These are phyloP conservation scores for Pyracantha coccinea DNA, from an alignment of 331 rosid species.

Conservation along the genomic window DNA sequence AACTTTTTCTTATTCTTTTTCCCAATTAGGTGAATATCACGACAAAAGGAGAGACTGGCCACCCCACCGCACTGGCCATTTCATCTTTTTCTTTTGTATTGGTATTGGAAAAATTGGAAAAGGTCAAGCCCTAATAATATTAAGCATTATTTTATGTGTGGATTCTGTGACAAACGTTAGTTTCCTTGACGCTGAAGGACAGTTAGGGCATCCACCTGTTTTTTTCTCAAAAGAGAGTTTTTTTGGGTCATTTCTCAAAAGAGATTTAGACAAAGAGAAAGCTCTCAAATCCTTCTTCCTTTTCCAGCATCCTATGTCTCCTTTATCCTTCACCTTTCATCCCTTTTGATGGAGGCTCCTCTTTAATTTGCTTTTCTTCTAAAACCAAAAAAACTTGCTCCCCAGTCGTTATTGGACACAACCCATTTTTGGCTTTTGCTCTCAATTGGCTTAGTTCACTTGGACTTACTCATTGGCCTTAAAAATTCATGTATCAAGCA, in stretches of 20 bases:
- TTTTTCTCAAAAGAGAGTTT: background rate
- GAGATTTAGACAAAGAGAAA: slow-evolving; percentile 66
- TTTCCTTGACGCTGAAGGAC: slow-evolving; percentile 60
- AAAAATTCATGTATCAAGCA: background rate
- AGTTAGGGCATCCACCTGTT: slow-evolving; percentile 51
- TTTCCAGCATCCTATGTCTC: slow-evolving; percentile 81
- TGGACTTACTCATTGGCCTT: background rate
- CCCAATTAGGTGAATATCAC: slow-evolving; percentile 27
- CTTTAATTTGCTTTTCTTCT: slow-evolving; percentile 34
- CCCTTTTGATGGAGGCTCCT: slow-evolving; percentile 62
- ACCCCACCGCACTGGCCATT: slow-evolving; percentile 20
- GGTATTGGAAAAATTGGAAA: slow-evolving; percentile 36
- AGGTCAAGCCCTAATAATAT: slow-evolving; percentile 16
- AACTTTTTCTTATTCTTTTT: slow-evolving; percentile 21
- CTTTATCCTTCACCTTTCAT: slow-evolving; percentile 66
- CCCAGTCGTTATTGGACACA: slow-evolving; percentile 1
- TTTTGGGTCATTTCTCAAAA: slow-evolving; percentile 12
- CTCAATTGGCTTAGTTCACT: slow-evolving; percentile 7
- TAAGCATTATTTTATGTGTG: slow-evolving; percentile 24
- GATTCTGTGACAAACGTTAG: slow-evolving; percentile 96
- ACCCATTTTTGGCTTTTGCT: slow-evolving; percentile 26
- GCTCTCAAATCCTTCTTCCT: slow-evolving; percentile 67
- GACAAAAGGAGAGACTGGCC: slow-evolving; percentile 49
- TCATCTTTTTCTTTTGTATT: slow-evolving; percentile 35
- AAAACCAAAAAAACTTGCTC: background rate